Conservation (phyloP, 2,329 filamentous ascomycete species). For the Huntiella omanensis region DNA sequence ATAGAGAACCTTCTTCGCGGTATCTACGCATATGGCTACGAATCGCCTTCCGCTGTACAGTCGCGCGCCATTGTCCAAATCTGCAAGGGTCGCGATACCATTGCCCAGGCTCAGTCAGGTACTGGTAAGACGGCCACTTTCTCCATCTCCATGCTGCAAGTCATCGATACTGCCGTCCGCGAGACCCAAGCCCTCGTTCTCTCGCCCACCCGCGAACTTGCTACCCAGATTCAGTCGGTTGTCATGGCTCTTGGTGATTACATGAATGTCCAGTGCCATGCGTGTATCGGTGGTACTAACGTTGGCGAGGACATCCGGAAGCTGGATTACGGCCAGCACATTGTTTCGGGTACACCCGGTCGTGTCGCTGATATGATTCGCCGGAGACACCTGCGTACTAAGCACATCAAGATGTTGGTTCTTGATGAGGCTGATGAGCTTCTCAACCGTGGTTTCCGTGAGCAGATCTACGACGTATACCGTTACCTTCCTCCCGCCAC, state of each 20-base stretch:
- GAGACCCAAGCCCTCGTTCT: constrained; percentile 91
- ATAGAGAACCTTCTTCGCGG: constrained; percentile 79
- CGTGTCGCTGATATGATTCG: constrained; percentile 57
- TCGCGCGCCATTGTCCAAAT: constrained; percentile 96
- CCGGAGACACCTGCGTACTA: constrained; percentile 35
- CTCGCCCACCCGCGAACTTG: constrained; percentile 88
- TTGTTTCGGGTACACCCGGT: constrained; percentile 93
- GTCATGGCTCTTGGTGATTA: constrained; percentile 99
- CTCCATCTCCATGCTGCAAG: constrained; percentile 87
- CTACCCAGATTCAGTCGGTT: constrained; percentile 95
- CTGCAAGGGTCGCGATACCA: constrained; percentile 97
- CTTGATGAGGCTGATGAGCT: constrained; percentile 43
- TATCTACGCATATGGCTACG: constrained; percentile 96
- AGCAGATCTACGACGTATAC: constrained; percentile 99
- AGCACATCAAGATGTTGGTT: constrained; percentile 46
- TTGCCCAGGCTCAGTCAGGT: constrained; percentile 92
- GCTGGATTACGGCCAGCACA: constrained; percentile 92
- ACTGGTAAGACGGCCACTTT: constrained; percentile 96
- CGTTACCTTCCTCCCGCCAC: constrained; percentile 90
- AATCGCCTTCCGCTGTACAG: constrained; percentile 93
- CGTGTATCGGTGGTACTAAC: constrained; percentile 94
- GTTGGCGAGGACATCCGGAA: constrained; percentile 96
- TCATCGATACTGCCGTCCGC: constrained; percentile 82
- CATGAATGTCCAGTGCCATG: constrained; percentile 99
- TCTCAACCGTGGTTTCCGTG: constrained; percentile 85